Evolutionary conservation across 768 basidiomycete genomes (phyloP).

Genomic region (Termitomyces sp.): DNA sequence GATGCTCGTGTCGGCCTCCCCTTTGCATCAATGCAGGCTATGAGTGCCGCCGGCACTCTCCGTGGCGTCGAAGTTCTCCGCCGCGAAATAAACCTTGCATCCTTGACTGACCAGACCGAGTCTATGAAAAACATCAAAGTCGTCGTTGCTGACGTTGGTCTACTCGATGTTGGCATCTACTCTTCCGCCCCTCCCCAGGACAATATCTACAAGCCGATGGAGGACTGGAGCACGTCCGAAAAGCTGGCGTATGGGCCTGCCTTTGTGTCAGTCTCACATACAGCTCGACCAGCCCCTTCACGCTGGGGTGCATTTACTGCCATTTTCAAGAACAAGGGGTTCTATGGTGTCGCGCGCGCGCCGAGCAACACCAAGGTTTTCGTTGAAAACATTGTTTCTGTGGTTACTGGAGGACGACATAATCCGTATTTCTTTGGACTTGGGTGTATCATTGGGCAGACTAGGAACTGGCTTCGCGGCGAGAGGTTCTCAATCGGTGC

Average conservation of each 20-base stretch:
- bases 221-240: slow-evolving; percentile 71
- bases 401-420: slow-evolving; percentile 53
- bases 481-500: slow-evolving; percentile 72
- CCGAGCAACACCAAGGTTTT: slow-evolving; percentile 55
- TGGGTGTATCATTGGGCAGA: slow-evolving; percentile 39
- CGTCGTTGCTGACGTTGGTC: slow-evolving; percentile 70
- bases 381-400: slow-evolving; percentile 49
- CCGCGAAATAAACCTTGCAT: slow-evolving; percentile 59
- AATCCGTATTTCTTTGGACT: slow-evolving; percentile 37
- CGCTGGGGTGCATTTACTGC: slow-evolving; percentile 23
- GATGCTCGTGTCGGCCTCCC: slow-evolving; percentile 74
- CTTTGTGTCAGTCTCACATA: slow-evolving; percentile 44
- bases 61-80: slow-evolving; percentile 70
- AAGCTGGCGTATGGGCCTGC: slow-evolving; percentile 68
- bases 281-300: slow-evolving; percentile 19
- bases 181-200: slow-evolving; percentile 20
- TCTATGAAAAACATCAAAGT: slow-evolving; percentile 64
- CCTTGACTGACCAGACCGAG: slow-evolving; percentile 46
- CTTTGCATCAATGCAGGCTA: slow-evolving; percentile 59
- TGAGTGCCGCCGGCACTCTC: slow-evolving; percentile 70
- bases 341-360: slow-evolving; percentile 39
- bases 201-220: slow-evolving; percentile 47
- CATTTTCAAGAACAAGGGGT: slow-evolving; percentile 31
- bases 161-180: slow-evolving; percentile 32
- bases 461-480: slow-evolving; percentile 56